These are phyloP conservation scores for Malassezia slooffiae DNA, from an alignment of 1,284 basidiomycete species.

Conservation along the genomic window DNA sequence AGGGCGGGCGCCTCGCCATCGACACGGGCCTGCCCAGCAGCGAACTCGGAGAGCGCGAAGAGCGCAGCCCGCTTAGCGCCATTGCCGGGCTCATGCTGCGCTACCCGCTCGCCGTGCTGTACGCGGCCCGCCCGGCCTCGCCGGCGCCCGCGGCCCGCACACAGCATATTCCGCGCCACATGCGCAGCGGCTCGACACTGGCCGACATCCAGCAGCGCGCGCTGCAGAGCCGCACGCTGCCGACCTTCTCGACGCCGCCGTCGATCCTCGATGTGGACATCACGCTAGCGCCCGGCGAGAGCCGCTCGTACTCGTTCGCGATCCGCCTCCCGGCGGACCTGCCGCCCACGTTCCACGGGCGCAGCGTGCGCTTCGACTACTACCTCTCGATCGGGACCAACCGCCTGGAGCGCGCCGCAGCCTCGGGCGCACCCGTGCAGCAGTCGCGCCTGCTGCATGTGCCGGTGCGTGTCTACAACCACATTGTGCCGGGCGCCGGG, in stretches of 20 bases:
- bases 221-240: conserved; percentile 53
- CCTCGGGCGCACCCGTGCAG: conserved; percentile 47
- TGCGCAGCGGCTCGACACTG: conserved; percentile 53
- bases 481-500: conserved; percentile 51
- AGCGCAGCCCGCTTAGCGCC: conserved; percentile 9
- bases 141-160: too few relatives aligned
- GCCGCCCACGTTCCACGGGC: conserved; percentile 80
- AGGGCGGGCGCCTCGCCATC: conserved; percentile 10
- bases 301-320: conserved; percentile 55
- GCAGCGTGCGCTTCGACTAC: conserved; percentile 72
- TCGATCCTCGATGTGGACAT: conserved; percentile 75
- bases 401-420: conserved; percentile 47
- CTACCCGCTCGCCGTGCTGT: background rate
- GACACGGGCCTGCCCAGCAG: conserved; percentile 4
- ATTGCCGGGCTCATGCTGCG: conserved; percentile 11
- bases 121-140: background rate
- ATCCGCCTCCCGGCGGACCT: conserved; percentile 54
- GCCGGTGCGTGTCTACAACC: conserved; percentile 73
- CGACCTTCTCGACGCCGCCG: conserved; percentile 68
- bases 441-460: conserved; percentile 72
- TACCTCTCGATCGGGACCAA: conserved; percentile 76
- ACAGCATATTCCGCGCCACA: conserved; percentile 20
- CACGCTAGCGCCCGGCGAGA: conserved; percentile 63
- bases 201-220: conserved; percentile 51
- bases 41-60: conserved; percentile 6